A percentile compares a stretch with the other conserved stretches of the same genome.
Evolutionary conservation across 768 basidiomycete genomes (phyloP).

Genomic region (Kwoniella pini): DNA sequence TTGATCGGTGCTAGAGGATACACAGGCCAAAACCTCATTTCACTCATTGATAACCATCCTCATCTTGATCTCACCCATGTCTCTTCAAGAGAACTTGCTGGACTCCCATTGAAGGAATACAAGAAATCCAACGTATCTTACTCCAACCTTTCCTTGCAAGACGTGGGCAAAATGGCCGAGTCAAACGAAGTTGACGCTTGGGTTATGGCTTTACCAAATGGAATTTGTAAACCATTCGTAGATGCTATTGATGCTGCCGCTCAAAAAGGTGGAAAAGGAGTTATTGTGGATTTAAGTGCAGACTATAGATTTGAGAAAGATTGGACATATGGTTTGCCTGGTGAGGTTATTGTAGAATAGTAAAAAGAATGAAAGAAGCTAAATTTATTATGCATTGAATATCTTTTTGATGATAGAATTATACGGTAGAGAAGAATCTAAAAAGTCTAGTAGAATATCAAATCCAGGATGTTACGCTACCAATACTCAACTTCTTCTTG

Average conservation of each 20-base stretch:
- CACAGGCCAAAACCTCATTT: slow-evolving; percentile 89
- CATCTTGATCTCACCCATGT: slow-evolving; percentile 88
- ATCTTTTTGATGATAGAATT: slow-evolving; percentile 63
- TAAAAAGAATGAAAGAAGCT: slow-evolving; percentile 9
- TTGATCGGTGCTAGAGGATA: slow-evolving; percentile 94
- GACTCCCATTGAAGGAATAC: slow-evolving; percentile 75
- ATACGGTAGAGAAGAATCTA: slow-evolving; percentile 72
- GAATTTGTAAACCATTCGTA: slow-evolving; percentile 92
- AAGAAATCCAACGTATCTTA: slow-evolving; percentile 72
- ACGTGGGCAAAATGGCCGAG: slow-evolving; percentile 87
- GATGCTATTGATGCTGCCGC: slow-evolving; percentile 84
- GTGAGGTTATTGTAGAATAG: slow-evolving; percentile 62
- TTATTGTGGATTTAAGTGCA: slow-evolving; percentile 87
- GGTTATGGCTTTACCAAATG: slow-evolving; percentile 99
- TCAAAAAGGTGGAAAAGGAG: slow-evolving; percentile 64
- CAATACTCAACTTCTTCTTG: slow-evolving; percentile 84
- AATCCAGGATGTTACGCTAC: slow-evolving; percentile 99
- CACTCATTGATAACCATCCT: slow-evolving; percentile 84
- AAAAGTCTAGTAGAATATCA: slow-evolving; percentile 77
- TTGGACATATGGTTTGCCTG: slow-evolving; percentile 98
- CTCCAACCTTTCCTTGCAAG: slow-evolving; percentile 72
- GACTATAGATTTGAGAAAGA: slow-evolving; percentile 92
- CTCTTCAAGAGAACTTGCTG: slow-evolving; percentile 91
- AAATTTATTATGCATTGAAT: slow-evolving; percentile 5
- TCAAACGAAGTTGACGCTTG: slow-evolving; percentile 91